Percentiles rank a stretch among this genome's conserved stretches.
Conservation (phyloP, 176 grass and related monocot genomes). For the Urochloa ruziziensis region DNA sequence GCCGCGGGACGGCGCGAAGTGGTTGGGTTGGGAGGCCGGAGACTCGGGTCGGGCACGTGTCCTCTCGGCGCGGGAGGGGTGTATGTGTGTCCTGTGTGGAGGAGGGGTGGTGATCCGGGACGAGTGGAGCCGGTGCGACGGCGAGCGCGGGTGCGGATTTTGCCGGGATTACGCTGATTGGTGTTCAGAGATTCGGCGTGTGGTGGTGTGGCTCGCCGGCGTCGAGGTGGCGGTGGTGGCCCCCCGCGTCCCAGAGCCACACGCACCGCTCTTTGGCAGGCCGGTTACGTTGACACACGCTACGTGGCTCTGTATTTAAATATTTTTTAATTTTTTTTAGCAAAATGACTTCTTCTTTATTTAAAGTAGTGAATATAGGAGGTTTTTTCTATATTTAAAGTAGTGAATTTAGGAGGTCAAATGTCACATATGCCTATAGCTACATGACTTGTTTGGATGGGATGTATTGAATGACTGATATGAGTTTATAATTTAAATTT, state of each 20-base stretch:
- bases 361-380: too few species aligned
- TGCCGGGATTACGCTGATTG: conserved; percentile 37
- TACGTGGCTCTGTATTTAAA: too few species aligned
- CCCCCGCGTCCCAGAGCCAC: background rate
- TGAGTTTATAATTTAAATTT: too few species aligned
- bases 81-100: background rate
- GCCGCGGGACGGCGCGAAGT: background rate
- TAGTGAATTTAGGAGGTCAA: too few species aligned
- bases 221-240: background rate
- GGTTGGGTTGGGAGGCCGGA: background rate
- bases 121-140: conserved; percentile 45
- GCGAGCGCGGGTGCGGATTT: conserved; percentile 21
- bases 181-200: conserved; percentile 19
- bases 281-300: too few species aligned
- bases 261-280: too few species aligned
- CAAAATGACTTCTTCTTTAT: too few species aligned
- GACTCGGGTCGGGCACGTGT: background rate
- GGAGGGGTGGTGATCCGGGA: conserved; percentile 35
- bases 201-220: conserved; percentile 37
- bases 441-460: too few species aligned
- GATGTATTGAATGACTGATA: too few species aligned
- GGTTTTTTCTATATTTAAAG: too few species aligned
- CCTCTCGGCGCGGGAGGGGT: background rate
- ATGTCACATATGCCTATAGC: too few species aligned
- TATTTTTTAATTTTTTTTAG: too few species aligned